These are phyloP conservation scores for Rhodotorula sp. DNA, from an alignment of 1,284 basidiomycete genomes.

Conservation along the genomic window DNA sequence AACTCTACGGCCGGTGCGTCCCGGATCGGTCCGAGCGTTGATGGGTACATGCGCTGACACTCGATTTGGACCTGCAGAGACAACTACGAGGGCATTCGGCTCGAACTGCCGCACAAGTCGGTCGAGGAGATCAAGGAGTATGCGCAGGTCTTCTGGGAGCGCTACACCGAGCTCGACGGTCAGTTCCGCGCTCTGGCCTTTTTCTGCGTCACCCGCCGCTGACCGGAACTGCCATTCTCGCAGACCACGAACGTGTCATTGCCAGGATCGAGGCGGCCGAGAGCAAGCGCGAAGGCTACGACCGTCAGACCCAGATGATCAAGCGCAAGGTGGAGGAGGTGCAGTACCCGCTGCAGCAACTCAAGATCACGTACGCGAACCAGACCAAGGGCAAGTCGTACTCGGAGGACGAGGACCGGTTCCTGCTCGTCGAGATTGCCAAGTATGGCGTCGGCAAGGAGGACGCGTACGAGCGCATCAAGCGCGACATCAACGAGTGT, in stretches of 20 bases:
- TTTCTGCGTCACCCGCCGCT: not conserved
- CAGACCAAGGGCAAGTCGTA: conserved; percentile 90
- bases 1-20: conserved; percentile 70
- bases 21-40: not conserved
- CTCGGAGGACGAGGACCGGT: conserved; percentile 94
- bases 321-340: conserved; percentile 76
- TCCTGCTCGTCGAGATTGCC: conserved; percentile 84
- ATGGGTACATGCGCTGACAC: not conserved
- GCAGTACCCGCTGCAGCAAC: conserved; percentile 86
- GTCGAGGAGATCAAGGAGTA: conserved; percentile 78
- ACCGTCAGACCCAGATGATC: conserved; percentile 53
- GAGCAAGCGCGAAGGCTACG: conserved; percentile 50
- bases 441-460: conserved; percentile 90
- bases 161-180: conserved; percentile 82
- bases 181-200: conserved; percentile 40
- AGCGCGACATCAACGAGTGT: conserved; percentile 92
- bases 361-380: conserved; percentile 88
- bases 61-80: conserved; percentile 54
- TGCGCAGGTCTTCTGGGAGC: conserved; percentile 81
- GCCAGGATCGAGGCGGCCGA: conserved; percentile 82
- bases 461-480: conserved; percentile 92
- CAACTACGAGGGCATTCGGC: conserved; percentile 70
- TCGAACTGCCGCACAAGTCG: conserved; percentile 71
- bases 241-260: conserved; percentile 73
- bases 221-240: not conserved